phyloP scores from a whole-genome alignment of 331 rosid genomes.

The Acacia concinna region DNA sequence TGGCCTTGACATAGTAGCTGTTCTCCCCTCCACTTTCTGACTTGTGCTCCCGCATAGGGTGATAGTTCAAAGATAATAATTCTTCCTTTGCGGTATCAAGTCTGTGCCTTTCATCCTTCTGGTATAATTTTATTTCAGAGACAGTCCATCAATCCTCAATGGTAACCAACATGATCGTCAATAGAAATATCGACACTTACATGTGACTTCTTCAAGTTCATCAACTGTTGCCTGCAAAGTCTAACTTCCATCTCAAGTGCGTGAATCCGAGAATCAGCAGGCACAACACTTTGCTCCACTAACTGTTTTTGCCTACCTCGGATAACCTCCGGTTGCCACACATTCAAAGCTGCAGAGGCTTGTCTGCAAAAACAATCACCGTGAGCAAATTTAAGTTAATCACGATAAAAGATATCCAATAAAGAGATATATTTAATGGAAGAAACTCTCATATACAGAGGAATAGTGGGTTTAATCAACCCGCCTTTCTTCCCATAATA shows the following conservation, averaged over 20 bases:
- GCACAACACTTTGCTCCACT: constrained; percentile 60
- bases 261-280: constrained; percentile 52
- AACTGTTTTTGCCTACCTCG: constrained; percentile 56
- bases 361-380: constrained; percentile 48
- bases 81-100: constrained; percentile 61
- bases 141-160: constrained; percentile 24
- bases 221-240: constrained; percentile 60
- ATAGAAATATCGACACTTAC: constrained; percentile 54
- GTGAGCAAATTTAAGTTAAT: background rate
- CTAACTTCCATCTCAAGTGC: constrained; percentile 62
- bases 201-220: constrained; percentile 51
- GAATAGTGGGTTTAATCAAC: background rate
- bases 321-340: constrained; percentile 83
- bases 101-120: constrained; percentile 68
- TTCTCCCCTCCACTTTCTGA: constrained; percentile 19
- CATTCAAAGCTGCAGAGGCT: constrained; percentile 79
- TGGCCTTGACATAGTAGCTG: constrained; percentile 33
- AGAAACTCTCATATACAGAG: background rate
- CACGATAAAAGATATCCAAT: background rate
- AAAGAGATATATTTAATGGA: background rate
- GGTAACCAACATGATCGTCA: constrained; percentile 5
- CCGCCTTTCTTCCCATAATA: background rate
- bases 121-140: constrained; percentile 40
- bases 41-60: constrained; percentile 55
- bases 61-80: constrained; percentile 58